Conservation (phyloP, 2,329 filamentous ascomycete species). For the Achaetomium macrosporum region DNA sequence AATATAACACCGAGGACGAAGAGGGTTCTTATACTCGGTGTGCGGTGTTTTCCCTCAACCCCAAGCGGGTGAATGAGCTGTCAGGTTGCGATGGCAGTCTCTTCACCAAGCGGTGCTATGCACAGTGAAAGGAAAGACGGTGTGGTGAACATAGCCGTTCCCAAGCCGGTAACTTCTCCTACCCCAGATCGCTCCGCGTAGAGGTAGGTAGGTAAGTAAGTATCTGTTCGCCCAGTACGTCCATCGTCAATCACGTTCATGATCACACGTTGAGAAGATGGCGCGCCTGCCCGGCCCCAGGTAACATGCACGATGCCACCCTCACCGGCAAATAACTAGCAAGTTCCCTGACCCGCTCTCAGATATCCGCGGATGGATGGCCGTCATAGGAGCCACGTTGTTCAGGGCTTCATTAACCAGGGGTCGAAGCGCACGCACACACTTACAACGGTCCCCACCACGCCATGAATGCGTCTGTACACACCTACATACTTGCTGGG, state of each 20-base stretch:
- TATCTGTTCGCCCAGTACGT: constrained; percentile 4
- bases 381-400: constrained; percentile 34
- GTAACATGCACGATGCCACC: constrained; percentile 14
- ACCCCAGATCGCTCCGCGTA: constrained; percentile 1
- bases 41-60: neutral
- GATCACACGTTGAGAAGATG: constrained; percentile 20
- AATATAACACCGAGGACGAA: neutral
- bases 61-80: neutral
- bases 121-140: neutral
- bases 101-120: constrained; percentile 1
- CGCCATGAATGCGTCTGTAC: constrained; percentile 19
- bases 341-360: constrained; percentile 22
- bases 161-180: constrained; percentile 6
- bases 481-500: neutral
- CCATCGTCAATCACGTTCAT: constrained; percentile 16
- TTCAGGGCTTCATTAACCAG: constrained; percentile 29
- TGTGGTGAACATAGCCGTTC: neutral
- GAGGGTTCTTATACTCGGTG: constrained; percentile 5
- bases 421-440: constrained; percentile 19
- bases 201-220: neutral
- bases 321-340: constrained; percentile 26
- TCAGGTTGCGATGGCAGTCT: neutral
- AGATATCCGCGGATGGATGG: constrained; percentile 19
- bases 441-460: constrained; percentile 17
- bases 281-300: constrained; percentile 9